Evolutionary conservation across 768 basidiomycete genomes (phyloP), one percentile per base, ranked within the genome.

Genomic region (Rhodocollybia butyracea): DNA sequence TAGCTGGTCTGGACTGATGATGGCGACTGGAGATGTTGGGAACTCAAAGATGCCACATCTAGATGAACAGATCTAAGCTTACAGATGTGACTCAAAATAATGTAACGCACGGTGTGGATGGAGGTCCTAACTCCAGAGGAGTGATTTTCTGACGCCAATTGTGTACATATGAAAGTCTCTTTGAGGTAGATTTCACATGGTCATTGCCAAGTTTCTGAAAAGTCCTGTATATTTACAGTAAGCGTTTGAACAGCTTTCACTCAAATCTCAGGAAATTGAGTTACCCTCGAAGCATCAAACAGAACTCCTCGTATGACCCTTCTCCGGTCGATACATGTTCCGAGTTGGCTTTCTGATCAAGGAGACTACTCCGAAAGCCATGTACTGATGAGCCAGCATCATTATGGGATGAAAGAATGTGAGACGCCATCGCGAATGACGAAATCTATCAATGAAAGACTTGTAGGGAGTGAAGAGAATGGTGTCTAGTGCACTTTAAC

Each of bases 11-110:
- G 43, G 34, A n/a, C 40, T 43, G 13, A 54, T 41, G 34, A 27
- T 21, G 15, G 53, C 53, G 15, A 54, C 53, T 24, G 53, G 53
- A 24, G 53, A 54, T 34, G 53, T 30, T 6, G 53, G 42, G 24
- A 54, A 54, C 4, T 54, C 10, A 22, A 30, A 43, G 26, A n/a
- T 21, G 32, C 31, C 48, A 3, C 34, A 50, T 34, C 48, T 50
- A 26, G 36, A 7, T 11, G 15, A 34, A 15, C 40, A 5, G 11
- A 32, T 6, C 3, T 34, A n/a, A n/a, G 24, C 26, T 19, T 21
- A n/a, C 12, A 10, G 22, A 15, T 31, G 5, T 31, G 27, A 30
- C 27, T 7, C 8, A 27, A 13, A 32, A 8, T 31, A 29, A 12
- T n/a, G 2, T 11, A 12, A 54, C 53, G 29, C 41, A 54, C 53